Conservation (phyloP, 129 eudicot species). For the Lonicera japonica region DNA sequence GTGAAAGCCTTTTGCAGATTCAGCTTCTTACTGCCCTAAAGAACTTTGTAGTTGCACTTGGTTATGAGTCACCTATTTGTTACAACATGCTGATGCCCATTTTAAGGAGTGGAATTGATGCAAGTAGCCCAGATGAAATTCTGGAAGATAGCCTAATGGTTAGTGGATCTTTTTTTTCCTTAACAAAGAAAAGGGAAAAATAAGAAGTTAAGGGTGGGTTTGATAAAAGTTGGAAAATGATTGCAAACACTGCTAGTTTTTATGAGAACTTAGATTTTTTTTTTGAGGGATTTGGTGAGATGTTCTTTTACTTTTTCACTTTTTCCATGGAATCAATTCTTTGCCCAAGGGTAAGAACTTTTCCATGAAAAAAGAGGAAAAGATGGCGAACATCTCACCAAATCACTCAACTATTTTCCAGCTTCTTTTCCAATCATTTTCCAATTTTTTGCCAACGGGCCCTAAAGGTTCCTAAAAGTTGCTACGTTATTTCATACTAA, state of each 20-base stretch:
- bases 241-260: too few species aligned
- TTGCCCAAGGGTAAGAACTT: not conserved
- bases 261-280: too few species aligned
- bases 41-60: slow-evolving; percentile 89
- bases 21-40: slow-evolving; percentile 85
- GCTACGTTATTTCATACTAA: not conserved
- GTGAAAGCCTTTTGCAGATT: slow-evolving; percentile 91
- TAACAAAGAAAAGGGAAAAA: too few species aligned
- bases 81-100: slow-evolving; percentile 71
- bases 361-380: too few species aligned
- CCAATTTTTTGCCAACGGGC: too few species aligned
- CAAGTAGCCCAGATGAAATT: slow-evolving; percentile 89
- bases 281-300: too few species aligned
- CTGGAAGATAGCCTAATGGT: slow-evolving; percentile 93
- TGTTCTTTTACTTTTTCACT: not conserved
- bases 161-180: slow-evolving; percentile 5
- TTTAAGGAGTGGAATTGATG: slow-evolving; percentile 56
- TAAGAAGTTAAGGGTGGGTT: too few species aligned
- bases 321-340: too few species aligned
- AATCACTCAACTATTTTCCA: too few species aligned
- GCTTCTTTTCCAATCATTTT: too few species aligned
- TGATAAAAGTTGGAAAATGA: too few species aligned
- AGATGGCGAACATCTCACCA: too few species aligned
- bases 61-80: slow-evolving; percentile 78
- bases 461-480: not conserved